Evolutionary conservation across 2,329 filamentous ascomycete genomes (phyloP).

Genomic region (Fusarium luffae): DNA sequence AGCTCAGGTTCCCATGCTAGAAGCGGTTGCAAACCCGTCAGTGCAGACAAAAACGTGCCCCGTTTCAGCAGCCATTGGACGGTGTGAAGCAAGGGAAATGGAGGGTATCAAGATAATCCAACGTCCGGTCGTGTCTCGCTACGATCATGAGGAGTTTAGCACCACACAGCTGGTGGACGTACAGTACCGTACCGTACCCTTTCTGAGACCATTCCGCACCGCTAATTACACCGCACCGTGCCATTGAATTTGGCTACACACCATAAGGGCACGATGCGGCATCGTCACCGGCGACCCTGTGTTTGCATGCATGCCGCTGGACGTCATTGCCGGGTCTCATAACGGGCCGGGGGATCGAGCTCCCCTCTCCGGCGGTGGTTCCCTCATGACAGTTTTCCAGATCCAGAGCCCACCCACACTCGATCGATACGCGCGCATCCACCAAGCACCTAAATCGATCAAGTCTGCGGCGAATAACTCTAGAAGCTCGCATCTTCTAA

Average conservation of each 20-base stretch:
- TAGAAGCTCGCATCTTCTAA: conserved; percentile 19
- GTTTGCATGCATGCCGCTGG: conserved; percentile 28
- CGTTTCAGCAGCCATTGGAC: conserved; percentile 25
- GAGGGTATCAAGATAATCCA: conserved; percentile 41
- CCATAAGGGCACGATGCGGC: conserved; percentile 6
- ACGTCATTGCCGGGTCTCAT: conserved; percentile 39
- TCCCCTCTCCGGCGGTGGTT: conserved; percentile 30
- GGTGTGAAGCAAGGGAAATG: conserved; percentile 38
- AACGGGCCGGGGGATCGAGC: conserved; percentile 36
- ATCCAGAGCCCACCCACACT: conserved; percentile 39
- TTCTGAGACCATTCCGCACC: conserved; percentile 22
- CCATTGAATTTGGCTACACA: conserved; percentile 19
- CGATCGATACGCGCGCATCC: conserved; percentile 36
- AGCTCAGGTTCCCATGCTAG: conserved; percentile 34
- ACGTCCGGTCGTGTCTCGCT: conserved; percentile 29
- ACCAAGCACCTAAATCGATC: conserved; percentile 33
- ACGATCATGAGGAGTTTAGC: conserved; percentile 35
- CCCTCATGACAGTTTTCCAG: conserved; percentile 40
- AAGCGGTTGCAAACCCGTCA: conserved; percentile 38
- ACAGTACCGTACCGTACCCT: conserved; percentile 15
- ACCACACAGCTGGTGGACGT: conserved; percentile 32
- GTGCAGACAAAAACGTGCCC: conserved; percentile 27
- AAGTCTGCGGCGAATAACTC: conserved; percentile 22
- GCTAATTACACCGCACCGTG: conserved; percentile 32
- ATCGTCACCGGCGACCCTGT: conserved; percentile 24